Evolutionary conservation across 768 basidiomycete species (phyloP).

Genomic region (Neoboletus brunneissimus): DNA sequence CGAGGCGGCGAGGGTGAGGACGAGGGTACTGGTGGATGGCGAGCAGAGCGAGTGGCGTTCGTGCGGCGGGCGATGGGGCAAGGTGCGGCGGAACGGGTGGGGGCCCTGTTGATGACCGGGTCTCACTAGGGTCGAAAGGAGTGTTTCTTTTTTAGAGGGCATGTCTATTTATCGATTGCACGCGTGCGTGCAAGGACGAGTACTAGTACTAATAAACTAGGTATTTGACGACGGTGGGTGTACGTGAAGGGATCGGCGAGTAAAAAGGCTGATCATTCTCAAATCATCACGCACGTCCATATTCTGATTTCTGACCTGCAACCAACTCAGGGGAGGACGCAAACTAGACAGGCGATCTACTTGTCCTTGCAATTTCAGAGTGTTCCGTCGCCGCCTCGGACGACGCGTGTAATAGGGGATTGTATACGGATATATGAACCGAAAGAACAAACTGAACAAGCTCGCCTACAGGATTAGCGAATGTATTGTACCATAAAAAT

Average conservation of each 20-base stretch:
- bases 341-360: too few species aligned
- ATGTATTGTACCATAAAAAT: background rate
- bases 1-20: constrained; percentile 20
- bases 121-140: background rate
- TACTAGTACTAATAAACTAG: background rate
- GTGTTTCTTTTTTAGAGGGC: background rate
- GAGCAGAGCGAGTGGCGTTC: constrained; percentile 14
- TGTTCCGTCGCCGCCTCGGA: too few species aligned
- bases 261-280: too few species aligned
- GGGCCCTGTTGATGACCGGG: constrained; percentile 3
- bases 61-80: constrained; percentile 14
- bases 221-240: background rate
- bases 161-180: background rate
- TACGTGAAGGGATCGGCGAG: too few species aligned
- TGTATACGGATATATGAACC: background rate
- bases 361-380: too few species aligned
- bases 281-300: too few species aligned
- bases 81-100: constrained; percentile 11
- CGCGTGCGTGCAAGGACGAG: background rate
- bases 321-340: too few species aligned
- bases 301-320: too few species aligned
- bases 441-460: background rate
- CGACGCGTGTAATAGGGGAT: background rate
- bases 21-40: constrained; percentile 3
- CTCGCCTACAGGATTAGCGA: background rate